Conservation (phyloP, 495 filamentous ascomycete species). For the Cercophora newfieldiana region DNA sequence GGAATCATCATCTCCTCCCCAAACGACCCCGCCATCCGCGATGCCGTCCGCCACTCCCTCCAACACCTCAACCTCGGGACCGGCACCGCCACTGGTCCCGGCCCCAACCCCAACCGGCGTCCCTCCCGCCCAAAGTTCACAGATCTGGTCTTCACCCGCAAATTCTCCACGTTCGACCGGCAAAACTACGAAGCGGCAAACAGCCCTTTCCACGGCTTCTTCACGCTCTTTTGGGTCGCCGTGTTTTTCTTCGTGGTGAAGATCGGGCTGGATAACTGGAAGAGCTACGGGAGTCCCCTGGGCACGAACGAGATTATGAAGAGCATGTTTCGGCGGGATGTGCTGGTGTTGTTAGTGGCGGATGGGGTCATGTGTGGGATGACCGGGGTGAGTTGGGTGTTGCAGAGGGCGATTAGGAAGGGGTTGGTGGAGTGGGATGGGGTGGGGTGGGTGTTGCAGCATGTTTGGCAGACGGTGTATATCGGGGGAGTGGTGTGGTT, state of each 20-base stretch:
- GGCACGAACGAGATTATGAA: constrained; percentile 67
- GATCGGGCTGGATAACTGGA: constrained; percentile 65
- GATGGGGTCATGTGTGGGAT: constrained; percentile 65
- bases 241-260: constrained; percentile 62
- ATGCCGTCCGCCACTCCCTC: not conserved
- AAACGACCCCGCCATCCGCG: not conserved
- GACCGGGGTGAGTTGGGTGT: constrained; percentile 57
- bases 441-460: constrained; percentile 68
- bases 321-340: constrained; percentile 65
- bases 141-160: constrained; percentile 49
- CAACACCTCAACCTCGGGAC: not conserved
- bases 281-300: constrained; percentile 58
- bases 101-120: not conserved
- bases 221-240: constrained; percentile 72
- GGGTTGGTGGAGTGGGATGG: constrained; percentile 62
- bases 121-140: constrained; percentile 46
- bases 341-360: constrained; percentile 63
- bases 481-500: constrained; percentile 58
- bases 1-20: not conserved
- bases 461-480: constrained; percentile 64
- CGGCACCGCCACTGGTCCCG: too few relatives aligned
- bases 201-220: constrained; percentile 72
- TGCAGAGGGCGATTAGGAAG: constrained; percentile 58
- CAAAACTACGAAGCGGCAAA: constrained; percentile 57
- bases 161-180: constrained; percentile 69